Conservation (phyloP, 345 rosid species). For the Geranium rotundifolium region DNA sequence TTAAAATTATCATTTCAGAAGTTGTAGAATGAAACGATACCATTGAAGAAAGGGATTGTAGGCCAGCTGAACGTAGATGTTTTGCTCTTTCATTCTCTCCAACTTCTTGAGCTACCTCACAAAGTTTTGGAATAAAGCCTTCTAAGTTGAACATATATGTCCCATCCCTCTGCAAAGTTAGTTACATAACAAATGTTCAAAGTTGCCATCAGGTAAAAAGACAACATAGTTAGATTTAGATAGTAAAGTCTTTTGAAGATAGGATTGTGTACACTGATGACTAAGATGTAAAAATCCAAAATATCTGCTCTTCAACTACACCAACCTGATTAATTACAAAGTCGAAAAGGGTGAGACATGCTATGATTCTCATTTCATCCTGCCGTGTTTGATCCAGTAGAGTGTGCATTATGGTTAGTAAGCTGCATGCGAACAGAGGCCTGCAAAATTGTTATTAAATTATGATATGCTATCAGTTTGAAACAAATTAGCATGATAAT, state of each 20-base stretch:
- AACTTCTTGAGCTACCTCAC: constrained; percentile 67
- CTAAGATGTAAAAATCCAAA: background rate
- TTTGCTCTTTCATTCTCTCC: constrained; percentile 62
- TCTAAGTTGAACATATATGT: constrained; percentile 81
- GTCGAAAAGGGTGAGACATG: constrained; percentile 77
- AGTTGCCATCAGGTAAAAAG: constrained; percentile 2
- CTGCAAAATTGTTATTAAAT: constrained; percentile 26
- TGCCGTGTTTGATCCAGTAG: constrained; percentile 75
- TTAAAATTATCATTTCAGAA: background rate
- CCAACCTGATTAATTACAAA: constrained; percentile 89
- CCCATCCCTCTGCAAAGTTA: constrained; percentile 68
- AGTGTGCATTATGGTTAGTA: constrained; percentile 59
- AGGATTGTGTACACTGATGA: background rate
- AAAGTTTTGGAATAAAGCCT: constrained; percentile 79
- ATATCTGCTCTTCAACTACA: constrained; percentile 6
- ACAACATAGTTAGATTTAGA: constrained; percentile 5
- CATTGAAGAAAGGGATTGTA: constrained; percentile 90
- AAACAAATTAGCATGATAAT: background rate
- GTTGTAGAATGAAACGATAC: constrained; percentile 25
- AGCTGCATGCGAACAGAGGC: constrained; percentile 82
- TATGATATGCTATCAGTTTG: background rate
- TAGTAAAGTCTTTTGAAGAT: constrained; percentile 4
- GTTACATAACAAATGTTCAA: constrained; percentile 12
- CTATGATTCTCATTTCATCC: constrained; percentile 67
- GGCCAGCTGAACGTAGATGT: constrained; percentile 52